These are phyloP conservation scores for Phytophthora agathidicida DNA, from an alignment of 352 stramenopile genomes.

Conservation along the genomic window DNA sequence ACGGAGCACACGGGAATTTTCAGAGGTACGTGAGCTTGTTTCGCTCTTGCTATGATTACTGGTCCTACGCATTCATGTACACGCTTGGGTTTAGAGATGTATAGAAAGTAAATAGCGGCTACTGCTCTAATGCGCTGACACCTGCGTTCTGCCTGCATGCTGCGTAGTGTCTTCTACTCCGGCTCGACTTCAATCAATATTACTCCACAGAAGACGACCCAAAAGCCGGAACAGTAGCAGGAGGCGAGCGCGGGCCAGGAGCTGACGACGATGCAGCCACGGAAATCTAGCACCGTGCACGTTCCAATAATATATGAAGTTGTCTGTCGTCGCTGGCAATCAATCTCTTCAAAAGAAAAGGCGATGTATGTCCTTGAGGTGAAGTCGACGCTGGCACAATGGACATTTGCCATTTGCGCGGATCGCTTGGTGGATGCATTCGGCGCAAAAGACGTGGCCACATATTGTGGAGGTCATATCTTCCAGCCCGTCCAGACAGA, in stretches of 20 bases:
- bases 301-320: conserved; percentile 31
- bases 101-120: conserved; percentile 26
- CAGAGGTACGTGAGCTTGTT: conserved; percentile 41
- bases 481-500: conserved; percentile 78
- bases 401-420: conserved; percentile 75
- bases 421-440: conserved; percentile 76
- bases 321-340: neutral
- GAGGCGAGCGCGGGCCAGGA: conserved; percentile 8
- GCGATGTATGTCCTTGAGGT: conserved; percentile 75
- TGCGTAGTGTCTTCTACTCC: conserved; percentile 58
- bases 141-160: conserved; percentile 23
- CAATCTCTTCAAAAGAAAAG: conserved; percentile 68
- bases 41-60: conserved; percentile 4
- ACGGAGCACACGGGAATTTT: conserved; percentile 43
- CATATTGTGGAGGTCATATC: conserved; percentile 85
- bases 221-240: conserved; percentile 4
- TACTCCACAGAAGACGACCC: conserved; percentile 27
- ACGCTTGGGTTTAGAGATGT: conserved; percentile 15
- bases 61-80: conserved; percentile 9
- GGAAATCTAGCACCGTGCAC: conserved; percentile 17
- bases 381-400: conserved; percentile 67
- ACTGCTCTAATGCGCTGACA: conserved; percentile 31
- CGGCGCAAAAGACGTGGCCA: conserved; percentile 81
- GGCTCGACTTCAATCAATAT: conserved; percentile 66
- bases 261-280: conserved; percentile 1